Conservation (phyloP, 2,329 filamentous ascomycete species). For the Neodidymelliopsis sp. region DNA sequence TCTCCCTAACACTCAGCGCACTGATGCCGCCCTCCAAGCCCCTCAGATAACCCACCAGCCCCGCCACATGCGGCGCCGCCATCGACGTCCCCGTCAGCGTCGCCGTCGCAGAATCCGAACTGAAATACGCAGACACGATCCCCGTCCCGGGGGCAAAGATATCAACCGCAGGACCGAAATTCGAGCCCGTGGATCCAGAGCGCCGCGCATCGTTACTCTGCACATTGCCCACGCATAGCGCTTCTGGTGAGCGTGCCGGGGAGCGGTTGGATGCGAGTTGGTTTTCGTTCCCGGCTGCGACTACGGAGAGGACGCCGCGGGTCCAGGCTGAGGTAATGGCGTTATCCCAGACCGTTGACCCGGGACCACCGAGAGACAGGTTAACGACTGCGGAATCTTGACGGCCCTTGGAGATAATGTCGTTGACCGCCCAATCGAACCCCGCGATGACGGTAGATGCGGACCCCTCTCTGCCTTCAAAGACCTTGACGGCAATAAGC, state of each 20-base stretch:
- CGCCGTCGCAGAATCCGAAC: conserved; percentile 51
- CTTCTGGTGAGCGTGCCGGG: conserved; percentile 45
- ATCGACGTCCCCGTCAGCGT: conserved; percentile 67
- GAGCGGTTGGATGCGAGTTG: conserved; percentile 33
- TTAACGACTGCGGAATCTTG: conserved; percentile 46
- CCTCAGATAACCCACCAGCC: conserved; percentile 73
- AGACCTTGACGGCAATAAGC: conserved; percentile 48
- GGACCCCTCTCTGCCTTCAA: conserved; percentile 29
- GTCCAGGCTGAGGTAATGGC: conserved; percentile 44
- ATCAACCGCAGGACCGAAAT: conserved; percentile 50
- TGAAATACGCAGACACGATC: conserved; percentile 56
- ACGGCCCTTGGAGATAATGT: conserved; percentile 41
- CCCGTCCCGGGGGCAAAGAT: conserved; percentile 49
- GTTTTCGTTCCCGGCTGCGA: conserved; percentile 48
- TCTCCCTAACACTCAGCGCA: conserved; percentile 29
- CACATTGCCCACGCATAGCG: conserved; percentile 47
- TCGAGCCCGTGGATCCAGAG: conserved; percentile 36
- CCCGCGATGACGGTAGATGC: conserved; percentile 40
- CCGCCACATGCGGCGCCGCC: conserved; percentile 72
- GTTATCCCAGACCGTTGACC: conserved; percentile 38
- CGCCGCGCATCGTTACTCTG: conserved; percentile 33
- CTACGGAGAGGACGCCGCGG: conserved; percentile 45
- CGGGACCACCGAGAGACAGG: conserved; percentile 47
- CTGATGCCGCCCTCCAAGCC: conserved; percentile 50
- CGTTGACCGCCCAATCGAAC: conserved; percentile 45